Evolutionary conservation across 805 yeast genomes (phyloP), one percentile per base, ranked within the genome.

Genomic region (Grigorovia transvaalensis): DNA sequence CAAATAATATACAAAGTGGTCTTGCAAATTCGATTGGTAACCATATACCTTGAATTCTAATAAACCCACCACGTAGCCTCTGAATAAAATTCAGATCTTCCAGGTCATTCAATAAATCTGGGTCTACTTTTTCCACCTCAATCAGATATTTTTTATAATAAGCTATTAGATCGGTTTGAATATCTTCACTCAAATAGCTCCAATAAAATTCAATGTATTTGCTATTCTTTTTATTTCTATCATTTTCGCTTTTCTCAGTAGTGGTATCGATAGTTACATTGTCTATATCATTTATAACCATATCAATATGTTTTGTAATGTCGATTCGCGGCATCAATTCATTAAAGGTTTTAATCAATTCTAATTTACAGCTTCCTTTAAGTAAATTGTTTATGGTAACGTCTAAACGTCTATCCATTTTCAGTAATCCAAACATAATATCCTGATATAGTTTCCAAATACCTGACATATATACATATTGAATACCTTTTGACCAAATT

Each of bases 1-100:
- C 86, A 59, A 88, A 85, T 49, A 84, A 77, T 38, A 79, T 66
- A 3, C 96, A 91, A 50, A 89, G 71, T 35, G 77, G 69, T 54
- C 74, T 75, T 23, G 95, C 88, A 1, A 85, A 72, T 9, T 76
- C 77, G 61, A 69, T 84, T 1, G 96, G 91, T 43, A 88, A 69
- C 96, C 96, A 90, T 9, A 96, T 88, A 4, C 97, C 97, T 70
- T 89, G 97, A 57, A 90, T 88, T 71, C 88, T 88, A 57, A 89
- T 75, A 60, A 81, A 88, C 1, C 97, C 97, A 47, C 97, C 97
- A 50, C 96, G 72, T n/a, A 89, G 86, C 44, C 96, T 76, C 57
- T 80, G 79, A 42, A 70, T 60, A n/a, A 65, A 57, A 29, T 58
- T 56, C 9, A 58, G 51, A 38, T 58, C 55, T 12, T 58, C 55